phyloP scores from a whole-genome alignment of 2,329 filamentous ascomycete genomes.

The Podosphaera fusca region DNA sequence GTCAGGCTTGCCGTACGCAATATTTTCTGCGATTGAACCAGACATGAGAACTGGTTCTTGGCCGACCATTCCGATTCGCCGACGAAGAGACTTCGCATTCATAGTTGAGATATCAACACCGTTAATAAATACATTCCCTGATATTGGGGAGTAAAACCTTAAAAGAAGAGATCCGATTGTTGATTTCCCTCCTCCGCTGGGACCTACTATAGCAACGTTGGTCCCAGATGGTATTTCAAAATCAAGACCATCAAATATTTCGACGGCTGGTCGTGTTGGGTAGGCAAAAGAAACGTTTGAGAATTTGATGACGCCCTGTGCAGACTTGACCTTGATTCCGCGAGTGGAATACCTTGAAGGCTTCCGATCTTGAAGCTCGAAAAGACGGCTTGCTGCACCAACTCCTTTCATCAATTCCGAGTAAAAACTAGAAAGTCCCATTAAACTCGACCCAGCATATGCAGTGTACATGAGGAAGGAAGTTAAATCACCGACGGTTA shows the following conservation, averaged over 20 bases:
- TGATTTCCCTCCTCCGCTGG: slow-evolving; percentile 87
- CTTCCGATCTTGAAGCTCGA: slow-evolving; percentile 80
- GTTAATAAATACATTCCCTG: slow-evolving; percentile 59
- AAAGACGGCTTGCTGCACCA: slow-evolving; percentile 83
- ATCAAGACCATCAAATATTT: slow-evolving; percentile 68
- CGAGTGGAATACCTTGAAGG: slow-evolving; percentile 73
- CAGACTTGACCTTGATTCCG: slow-evolving; percentile 56
- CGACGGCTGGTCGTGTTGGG: slow-evolving; percentile 75
- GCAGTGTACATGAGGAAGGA: slow-evolving; percentile 98
- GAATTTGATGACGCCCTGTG: slow-evolving; percentile 75
- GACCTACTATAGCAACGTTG: slow-evolving; percentile 90
- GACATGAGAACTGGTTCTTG: slow-evolving; percentile 90
- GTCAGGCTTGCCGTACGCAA: slow-evolving; percentile 66
- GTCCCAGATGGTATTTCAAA: slow-evolving; percentile 85
- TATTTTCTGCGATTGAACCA: slow-evolving; percentile 68
- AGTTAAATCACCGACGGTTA: slow-evolving; percentile 78
- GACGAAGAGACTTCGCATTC: slow-evolving; percentile 80
- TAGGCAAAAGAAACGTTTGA: slow-evolving; percentile 73
- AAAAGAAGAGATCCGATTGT: slow-evolving; percentile 82
- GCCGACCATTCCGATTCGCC: slow-evolving; percentile 83
- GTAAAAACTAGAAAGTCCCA: slow-evolving; percentile 88
- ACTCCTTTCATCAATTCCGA: slow-evolving; percentile 98
- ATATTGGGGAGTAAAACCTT: slow-evolving; percentile 69
- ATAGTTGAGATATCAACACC: slow-evolving; percentile 62
- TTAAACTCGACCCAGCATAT: slow-evolving; percentile 64